Base-by-base conservation (phyloP, 2,329 filamentous ascomycete genomes). In the Penicillium sp. region DNA sequence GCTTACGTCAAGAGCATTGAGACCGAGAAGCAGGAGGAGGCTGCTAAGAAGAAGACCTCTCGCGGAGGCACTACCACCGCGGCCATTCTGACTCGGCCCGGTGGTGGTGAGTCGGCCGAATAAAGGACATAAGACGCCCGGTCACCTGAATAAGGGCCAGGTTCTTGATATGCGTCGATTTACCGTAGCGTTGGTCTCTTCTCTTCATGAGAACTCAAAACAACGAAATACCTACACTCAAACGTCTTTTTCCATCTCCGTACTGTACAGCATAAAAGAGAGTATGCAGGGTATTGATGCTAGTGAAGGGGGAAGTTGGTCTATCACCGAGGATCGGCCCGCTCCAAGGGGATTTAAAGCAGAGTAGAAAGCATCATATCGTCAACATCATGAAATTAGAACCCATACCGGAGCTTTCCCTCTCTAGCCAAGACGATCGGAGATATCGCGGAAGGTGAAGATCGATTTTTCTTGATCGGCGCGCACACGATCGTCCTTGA, bases 1-100 rank as follows among this genome's bases (percentile, higher is more conserved):
- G 85, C 85, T 67, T 97, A 96, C 71, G 95, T 99, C 71, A 97
- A 97, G 86, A 94, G 86, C 77, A 99, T 99, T 75, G 96, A 99
- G 82, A 89, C 92, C 69, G 95, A 99, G 84, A 99, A 99, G 85
- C 92, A 96, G 74, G 94, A 97, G 77, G 94, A 99, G 81, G 93
- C 93, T 23, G 91, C 90, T 40, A 96, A 92, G 84, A 96, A 96
- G 88, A 95, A 96, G 87, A 89, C 85, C 43, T 89, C 89, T 56
- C 68, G 78, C 64, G 67, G 64, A 12, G 72, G 72, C 37, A 75
- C 74, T 52, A 73, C 73, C 35, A 76, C 74, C 65, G 86, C 89
- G 18, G 84, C 90, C 42, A 91, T 94, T 68, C 81, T 90, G 69
- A 92, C 90, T 44, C 79, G 75, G 79, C 63, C 67, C 37, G 86